phyloP scores from a whole-genome alignment of 2,329 filamentous ascomycete genomes.

The Gremmenia infestans region DNA sequence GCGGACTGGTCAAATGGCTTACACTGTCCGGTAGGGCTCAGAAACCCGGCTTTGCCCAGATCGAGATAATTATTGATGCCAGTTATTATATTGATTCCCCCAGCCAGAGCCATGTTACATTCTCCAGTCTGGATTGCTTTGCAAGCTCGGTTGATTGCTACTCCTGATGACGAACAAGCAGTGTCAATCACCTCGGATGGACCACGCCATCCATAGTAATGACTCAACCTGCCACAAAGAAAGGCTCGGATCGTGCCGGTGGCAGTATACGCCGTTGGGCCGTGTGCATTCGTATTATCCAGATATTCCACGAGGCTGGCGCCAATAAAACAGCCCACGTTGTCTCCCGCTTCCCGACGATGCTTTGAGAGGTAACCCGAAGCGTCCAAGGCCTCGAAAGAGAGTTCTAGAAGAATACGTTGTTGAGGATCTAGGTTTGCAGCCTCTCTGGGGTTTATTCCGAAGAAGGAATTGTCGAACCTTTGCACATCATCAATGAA shows the following conservation, averaged over 20 bases:
- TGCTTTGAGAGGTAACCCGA: neutral
- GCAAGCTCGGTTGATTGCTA: constrained; percentile 48
- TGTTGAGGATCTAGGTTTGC: constrained; percentile 23
- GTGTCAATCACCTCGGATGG: constrained; percentile 62
- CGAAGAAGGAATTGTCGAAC: constrained; percentile 16
- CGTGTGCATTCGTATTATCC: neutral
- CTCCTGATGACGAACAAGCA: constrained; percentile 52
- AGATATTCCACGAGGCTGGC: neutral
- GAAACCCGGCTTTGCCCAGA: neutral
- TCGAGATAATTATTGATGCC: neutral
- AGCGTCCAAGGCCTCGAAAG: constrained; percentile 8
- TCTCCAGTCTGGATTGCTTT: constrained; percentile 42
- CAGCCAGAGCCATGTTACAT: constrained; percentile 26
- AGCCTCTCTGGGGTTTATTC: constrained; percentile 6
- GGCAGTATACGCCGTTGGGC: constrained; percentile 1
- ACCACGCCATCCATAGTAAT: constrained; percentile 35
- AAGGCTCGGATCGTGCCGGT: constrained; percentile 2
- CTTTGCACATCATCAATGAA: constrained; percentile 8
- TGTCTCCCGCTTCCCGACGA: neutral
- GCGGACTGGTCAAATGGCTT: constrained; percentile 28
- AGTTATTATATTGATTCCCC: constrained; percentile 5
- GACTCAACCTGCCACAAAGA: constrained; percentile 2
- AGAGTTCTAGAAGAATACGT: constrained; percentile 6
- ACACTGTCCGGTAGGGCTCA: constrained; percentile 36
- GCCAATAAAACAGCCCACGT: constrained; percentile 5